phyloP scores from a whole-genome alignment of 257 asterid genomes.

The Solanum verrucosum region DNA sequence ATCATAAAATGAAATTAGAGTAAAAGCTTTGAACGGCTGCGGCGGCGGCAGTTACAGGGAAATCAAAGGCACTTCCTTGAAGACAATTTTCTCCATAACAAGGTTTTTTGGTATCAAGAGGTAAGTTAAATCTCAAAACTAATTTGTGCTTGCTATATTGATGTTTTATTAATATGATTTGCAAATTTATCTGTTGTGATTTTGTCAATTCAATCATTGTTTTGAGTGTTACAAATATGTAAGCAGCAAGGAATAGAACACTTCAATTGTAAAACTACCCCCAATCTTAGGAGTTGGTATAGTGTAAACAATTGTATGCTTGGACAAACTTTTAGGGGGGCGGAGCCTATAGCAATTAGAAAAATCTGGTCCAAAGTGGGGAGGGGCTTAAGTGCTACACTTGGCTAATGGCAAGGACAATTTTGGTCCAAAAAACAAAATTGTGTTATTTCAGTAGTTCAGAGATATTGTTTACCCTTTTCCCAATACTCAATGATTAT shows the following conservation, averaged over 20 bases:
- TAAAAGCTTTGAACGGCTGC: neutral
- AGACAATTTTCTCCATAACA: neutral
- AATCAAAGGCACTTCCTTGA: neutral
- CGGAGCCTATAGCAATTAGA: neutral
- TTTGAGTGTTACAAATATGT: neutral
- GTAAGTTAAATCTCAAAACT: neutral
- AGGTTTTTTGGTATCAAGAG: neutral
- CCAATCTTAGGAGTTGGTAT: neutral
- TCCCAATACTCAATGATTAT: neutral
- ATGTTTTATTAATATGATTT: neutral
- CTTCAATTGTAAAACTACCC: neutral
- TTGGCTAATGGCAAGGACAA: neutral
- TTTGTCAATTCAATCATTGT: neutral
- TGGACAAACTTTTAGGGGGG: too few species aligned
- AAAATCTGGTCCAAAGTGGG: neutral
- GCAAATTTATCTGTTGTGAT: neutral
- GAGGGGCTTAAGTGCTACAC: neutral
- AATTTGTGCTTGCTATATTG: neutral
- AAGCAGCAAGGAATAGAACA: neutral
- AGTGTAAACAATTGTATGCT: neutral
- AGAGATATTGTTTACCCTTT: neutral
- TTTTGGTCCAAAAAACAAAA: neutral
- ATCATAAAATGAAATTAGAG: neutral
- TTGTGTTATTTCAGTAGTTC: neutral
- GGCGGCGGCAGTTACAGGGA: neutral